These are phyloP conservation scores for Oryza officinalis DNA, from an alignment of 176 grass and related monocot species.

Conservation along the genomic window DNA sequence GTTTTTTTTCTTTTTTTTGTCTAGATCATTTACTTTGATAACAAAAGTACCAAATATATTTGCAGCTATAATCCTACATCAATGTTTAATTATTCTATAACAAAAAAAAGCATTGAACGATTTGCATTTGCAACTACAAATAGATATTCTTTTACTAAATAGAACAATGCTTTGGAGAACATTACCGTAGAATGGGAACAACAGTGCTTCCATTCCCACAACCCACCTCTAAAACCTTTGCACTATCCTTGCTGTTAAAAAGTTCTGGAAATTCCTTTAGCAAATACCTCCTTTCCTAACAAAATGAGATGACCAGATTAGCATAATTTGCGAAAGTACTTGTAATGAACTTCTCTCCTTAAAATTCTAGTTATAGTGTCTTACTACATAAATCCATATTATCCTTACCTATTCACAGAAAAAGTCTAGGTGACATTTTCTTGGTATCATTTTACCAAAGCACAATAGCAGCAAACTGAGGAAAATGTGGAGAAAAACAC, in stretches of 20 bases:
- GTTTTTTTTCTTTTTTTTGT: not conserved
- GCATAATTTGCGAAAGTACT: not conserved
- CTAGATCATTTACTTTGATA: not conserved
- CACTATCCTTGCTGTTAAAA: slow-evolving; percentile 32
- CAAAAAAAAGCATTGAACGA: not conserved
- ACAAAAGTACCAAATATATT: not conserved
- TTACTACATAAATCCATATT: not conserved
- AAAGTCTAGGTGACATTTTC: not conserved
- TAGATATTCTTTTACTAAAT: not conserved
- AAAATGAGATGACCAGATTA: slow-evolving; percentile 21
- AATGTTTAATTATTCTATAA: not conserved
- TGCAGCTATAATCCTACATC: not conserved
- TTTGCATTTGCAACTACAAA: not conserved
- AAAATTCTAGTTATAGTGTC: slow-evolving; percentile 9
- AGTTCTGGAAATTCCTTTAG: slow-evolving; percentile 91
- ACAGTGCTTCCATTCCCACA: slow-evolving; percentile 86
- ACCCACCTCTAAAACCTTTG: slow-evolving; percentile 80
- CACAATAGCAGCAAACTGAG: not conserved
- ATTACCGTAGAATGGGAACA: slow-evolving; percentile 64
- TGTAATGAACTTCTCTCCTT: not conserved
- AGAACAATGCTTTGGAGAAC: not conserved
- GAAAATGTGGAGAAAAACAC: not conserved
- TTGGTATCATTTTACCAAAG: not conserved
- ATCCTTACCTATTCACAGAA: not conserved
- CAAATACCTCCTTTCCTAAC: slow-evolving; percentile 93